Conservation (phyloP, 164 flowering plant species). For the Paratinospora sagittata region DNA sequence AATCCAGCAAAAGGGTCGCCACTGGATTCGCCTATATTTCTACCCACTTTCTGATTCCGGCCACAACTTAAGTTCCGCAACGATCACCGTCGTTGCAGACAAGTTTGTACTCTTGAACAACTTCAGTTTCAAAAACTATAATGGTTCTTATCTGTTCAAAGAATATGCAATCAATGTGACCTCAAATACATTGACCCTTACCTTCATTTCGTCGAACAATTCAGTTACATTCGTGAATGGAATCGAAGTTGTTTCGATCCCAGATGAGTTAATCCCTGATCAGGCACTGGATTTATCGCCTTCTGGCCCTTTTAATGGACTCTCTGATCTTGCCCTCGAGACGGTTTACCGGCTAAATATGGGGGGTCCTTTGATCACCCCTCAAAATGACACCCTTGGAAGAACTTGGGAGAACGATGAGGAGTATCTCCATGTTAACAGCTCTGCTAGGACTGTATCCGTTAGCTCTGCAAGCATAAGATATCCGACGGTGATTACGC, state of each 20-base stretch:
- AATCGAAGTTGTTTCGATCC: slow-evolving; percentile 75
- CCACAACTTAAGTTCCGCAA: slow-evolving; percentile 43
- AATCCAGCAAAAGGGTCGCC: slow-evolving; percentile 53
- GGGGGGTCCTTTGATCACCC: slow-evolving; percentile 78
- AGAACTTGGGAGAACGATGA: slow-evolving; percentile 73
- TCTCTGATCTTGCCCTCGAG: slow-evolving; percentile 55
- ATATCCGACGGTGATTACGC: slow-evolving; percentile 34
- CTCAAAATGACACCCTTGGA: slow-evolving; percentile 76
- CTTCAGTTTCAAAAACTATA: slow-evolving; percentile 52
- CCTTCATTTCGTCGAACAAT: slow-evolving; percentile 57
- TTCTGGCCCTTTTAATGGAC: slow-evolving; percentile 36
- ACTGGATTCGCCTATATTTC: slow-evolving; percentile 67
- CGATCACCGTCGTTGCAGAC: slow-evolving; percentile 48
- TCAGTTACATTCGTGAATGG: slow-evolving; percentile 76
- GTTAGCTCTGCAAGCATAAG: slow-evolving; percentile 36
- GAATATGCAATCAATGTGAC: slow-evolving; percentile 71
- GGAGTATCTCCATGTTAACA: slow-evolving; percentile 64
- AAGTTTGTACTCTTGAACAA: slow-evolving; percentile 59
- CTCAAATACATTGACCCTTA: slow-evolving; percentile 38
- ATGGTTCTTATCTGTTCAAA: slow-evolving; percentile 52
- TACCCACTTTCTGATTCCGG: slow-evolving; percentile 36
- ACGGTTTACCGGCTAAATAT: slow-evolving; percentile 72
- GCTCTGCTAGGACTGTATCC: slow-evolving; percentile 53
- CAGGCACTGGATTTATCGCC: slow-evolving; percentile 49
- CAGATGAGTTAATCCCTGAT: slow-evolving; percentile 52